Percentiles rank a stretch among this genome's conserved stretches.
These are phyloP conservation scores for Isatis tinctoria DNA, from an alignment of 345 rosid species.

Conservation along the genomic window DNA sequence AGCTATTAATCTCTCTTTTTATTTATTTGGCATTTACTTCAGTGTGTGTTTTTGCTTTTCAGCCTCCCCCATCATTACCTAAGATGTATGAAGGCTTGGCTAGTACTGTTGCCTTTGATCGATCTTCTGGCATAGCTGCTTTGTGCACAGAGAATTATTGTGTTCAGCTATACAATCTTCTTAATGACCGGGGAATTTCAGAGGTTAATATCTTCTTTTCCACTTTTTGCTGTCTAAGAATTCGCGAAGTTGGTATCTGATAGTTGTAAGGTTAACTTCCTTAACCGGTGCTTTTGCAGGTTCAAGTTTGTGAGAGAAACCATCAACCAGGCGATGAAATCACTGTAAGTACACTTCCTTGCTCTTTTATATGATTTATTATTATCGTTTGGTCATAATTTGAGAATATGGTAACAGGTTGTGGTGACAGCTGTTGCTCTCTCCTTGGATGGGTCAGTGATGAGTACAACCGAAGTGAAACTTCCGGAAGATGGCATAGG, in stretches of 20 bases:
- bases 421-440: conserved; percentile 73
- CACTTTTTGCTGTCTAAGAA: not conserved
- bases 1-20: not conserved
- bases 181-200: conserved; percentile 73
- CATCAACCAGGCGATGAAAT: conserved; percentile 92
- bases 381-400: not conserved
- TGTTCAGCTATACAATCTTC: conserved; percentile 79
- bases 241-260: not conserved
- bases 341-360: conserved; percentile 47
- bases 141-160: conserved; percentile 70
- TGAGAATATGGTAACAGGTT: conserved; percentile 42
- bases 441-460: conserved; percentile 71
- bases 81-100: conserved; percentile 41
- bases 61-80: conserved; percentile 74
- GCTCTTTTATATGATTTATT: not conserved
- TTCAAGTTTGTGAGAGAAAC: conserved; percentile 95
- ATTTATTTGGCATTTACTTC: conserved; percentile 8
- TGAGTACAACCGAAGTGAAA: conserved; percentile 83
- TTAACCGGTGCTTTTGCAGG: conserved; percentile 39
- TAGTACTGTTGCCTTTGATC: conserved; percentile 63
- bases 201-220: conserved; percentile 49
- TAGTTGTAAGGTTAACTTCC: not conserved
- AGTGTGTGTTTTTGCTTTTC: conserved; percentile 27
- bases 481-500: conserved; percentile 90
- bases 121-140: conserved; percentile 69